Evolutionary conservation across 2,329 filamentous ascomycete genomes (phyloP), one percentile per base, ranked within the genome.

Genomic region (Exophiala sp.): DNA sequence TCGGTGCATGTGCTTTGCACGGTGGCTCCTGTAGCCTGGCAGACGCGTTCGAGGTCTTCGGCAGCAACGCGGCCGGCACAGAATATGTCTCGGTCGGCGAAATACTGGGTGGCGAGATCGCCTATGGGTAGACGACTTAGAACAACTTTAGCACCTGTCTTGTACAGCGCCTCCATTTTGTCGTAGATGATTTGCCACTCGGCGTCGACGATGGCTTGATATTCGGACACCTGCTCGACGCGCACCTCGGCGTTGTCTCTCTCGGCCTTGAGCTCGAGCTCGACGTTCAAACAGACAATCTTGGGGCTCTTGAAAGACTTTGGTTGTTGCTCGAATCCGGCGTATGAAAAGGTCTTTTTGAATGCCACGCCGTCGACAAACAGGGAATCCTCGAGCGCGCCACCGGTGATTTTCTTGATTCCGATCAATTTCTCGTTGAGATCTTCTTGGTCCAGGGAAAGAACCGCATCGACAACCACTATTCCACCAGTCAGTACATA

Each of bases 181-280:
- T 96, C 91, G 81, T 85, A 97, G 70, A 98, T 98, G 67, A 98
- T 98, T 72, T 96, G 89, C 93, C 93, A 98, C 72, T 98, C 93
- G 23, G 93, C 93, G 66, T 98, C 93, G 66, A 98, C 93, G 62
- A 98, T 96, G 57, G 93, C 93, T 74, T 98, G 93, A 75, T 98
- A 98, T 73, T 98, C 93, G 16, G 91, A 95, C 45, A 98, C 93
- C 71, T 97, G 90, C 73, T 97, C 93, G 51, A 98, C 90, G 52
- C 93, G 85, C 57, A 98, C 89, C 75, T 98, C 93, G 52, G 93
- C 93, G 65, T 98, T 98, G 74, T 98, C 93, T 78, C 96, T 98
- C 71, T 98, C 93, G 56, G 88, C 91, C 82, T 98, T 98, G 62
- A 98, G 78, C 74, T 98, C 93, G 55, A 98, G 79, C 73, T 98